phyloP scores from a whole-genome alignment of 306 rosid species.

The Cucurbita argyrosperma region DNA sequence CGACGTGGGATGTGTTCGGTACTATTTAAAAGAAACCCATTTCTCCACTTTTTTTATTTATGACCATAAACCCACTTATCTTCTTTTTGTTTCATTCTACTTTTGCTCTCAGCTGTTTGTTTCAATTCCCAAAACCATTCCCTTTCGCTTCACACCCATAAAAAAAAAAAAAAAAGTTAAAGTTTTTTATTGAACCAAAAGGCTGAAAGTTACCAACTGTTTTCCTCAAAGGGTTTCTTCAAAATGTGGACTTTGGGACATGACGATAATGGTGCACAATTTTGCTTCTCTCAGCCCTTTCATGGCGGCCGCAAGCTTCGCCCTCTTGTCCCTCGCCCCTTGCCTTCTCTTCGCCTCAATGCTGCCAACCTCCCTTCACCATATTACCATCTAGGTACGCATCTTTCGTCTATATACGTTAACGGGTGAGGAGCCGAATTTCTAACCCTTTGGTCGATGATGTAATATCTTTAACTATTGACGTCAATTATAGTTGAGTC shows the following conservation, averaged over 20 bases:
- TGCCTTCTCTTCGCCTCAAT: slow-evolving; percentile 28
- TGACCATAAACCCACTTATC: not conserved
- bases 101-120: not conserved
- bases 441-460: no score
- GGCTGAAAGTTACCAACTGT: not conserved
- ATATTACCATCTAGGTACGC: slow-evolving; percentile 52
- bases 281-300: slow-evolving; percentile 47
- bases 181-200: not conserved
- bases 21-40: no score
- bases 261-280: slow-evolving; percentile 38
- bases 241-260: slow-evolving; percentile 76
- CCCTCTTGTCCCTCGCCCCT: slow-evolving; percentile 61
- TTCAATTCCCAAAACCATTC: slow-evolving; percentile 4
- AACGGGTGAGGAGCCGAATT: no score
- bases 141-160: not conserved
- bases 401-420: not conserved
- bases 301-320: slow-evolving; percentile 45
- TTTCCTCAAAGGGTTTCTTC: not conserved
- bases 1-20: no score
- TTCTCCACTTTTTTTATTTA: no score
- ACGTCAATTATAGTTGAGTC: no score
- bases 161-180: not conserved
- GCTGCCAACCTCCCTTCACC: slow-evolving; percentile 39
- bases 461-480: no score
- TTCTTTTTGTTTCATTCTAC: not conserved